Conservation (phyloP, 2,329 filamentous ascomycete genomes). For the Xylaria sp. region DNA sequence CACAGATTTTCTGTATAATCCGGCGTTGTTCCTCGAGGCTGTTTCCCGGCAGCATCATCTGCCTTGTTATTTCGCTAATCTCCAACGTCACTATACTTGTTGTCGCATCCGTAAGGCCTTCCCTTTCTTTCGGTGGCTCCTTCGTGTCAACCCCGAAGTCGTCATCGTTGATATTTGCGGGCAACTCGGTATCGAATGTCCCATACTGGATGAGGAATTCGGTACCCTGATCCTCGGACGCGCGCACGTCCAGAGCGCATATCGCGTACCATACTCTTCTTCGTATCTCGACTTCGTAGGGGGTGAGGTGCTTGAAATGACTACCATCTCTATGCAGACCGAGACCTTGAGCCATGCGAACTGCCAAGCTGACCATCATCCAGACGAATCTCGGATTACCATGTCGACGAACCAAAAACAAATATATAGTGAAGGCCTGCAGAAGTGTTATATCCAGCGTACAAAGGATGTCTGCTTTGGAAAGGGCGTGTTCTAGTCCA, state of each 20-base stretch:
- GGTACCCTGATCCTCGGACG: conserved; percentile 58
- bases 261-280: conserved; percentile 57
- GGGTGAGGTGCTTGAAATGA: conserved; percentile 45
- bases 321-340: conserved; percentile 56
- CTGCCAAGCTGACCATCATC: conserved; percentile 53
- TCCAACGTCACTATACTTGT: conserved; percentile 36
- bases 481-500: conserved; percentile 43
- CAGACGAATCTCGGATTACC: conserved; percentile 42
- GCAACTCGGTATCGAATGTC: conserved; percentile 53
- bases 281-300: conserved; percentile 57
- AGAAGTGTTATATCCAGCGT: conserved; percentile 46
- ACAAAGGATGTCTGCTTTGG: conserved; percentile 45
- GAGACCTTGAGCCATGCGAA: conserved; percentile 54
- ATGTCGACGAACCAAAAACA: conserved; percentile 46
- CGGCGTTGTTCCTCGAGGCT: conserved; percentile 38
- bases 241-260: conserved; percentile 54
- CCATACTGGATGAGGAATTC: conserved; percentile 54
- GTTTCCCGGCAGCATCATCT: conserved; percentile 34
- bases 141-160: conserved; percentile 39
- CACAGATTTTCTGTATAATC: conserved; percentile 21
- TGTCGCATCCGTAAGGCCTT: conserved; percentile 44
- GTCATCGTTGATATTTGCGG: conserved; percentile 44
- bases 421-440: conserved; percentile 47
- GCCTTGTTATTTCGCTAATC: conserved; percentile 34
- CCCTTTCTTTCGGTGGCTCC: conserved; percentile 33